Conservation (phyloP, 768 basidiomycete species). For the Amanita exitialis region DNA sequence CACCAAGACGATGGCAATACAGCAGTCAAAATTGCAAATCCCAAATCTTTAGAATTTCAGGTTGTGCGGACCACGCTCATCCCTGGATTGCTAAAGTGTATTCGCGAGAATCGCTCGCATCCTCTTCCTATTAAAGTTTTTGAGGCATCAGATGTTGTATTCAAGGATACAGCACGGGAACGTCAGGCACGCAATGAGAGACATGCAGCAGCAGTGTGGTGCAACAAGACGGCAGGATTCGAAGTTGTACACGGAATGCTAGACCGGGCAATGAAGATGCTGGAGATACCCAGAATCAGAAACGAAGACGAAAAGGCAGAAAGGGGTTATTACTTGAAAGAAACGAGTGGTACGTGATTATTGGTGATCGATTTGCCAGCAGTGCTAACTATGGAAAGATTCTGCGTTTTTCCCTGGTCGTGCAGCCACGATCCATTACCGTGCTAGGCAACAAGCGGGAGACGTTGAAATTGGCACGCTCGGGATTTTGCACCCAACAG, state of each 20-base stretch:
- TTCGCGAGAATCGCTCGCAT: conserved; percentile 94
- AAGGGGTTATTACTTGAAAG: conserved; percentile 88
- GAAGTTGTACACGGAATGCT: conserved; percentile 93
- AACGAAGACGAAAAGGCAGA: conserved; percentile 42
- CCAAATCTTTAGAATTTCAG: conserved; percentile 96
- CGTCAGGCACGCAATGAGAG: conserved; percentile 83
- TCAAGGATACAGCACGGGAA: conserved; percentile 73
- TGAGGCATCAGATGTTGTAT: conserved; percentile 87
- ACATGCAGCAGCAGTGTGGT: conserved; percentile 87
- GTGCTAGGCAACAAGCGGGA: conserved; percentile 35
- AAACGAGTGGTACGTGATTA: conserved; percentile 60
- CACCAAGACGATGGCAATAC: conserved; percentile 69
- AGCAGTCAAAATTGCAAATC: conserved; percentile 91
- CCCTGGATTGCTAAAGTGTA: conserved; percentile 92
- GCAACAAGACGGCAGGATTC: conserved; percentile 94
- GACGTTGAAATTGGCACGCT: conserved; percentile 82
- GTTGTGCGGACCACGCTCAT: conserved; percentile 94
- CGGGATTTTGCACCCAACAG: conserved; percentile 88
- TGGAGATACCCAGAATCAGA: conserved; percentile 78
- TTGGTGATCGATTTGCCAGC: neutral
- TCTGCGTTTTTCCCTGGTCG: conserved; percentile 92
- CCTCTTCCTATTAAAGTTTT: conserved; percentile 89
- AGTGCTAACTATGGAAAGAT: conserved; percentile 37
- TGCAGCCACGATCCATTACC: conserved; percentile 86
- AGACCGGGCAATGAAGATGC: conserved; percentile 92